Evolutionary conservation across 2,329 filamentous ascomycete species (phyloP).

Genomic region (Apiospora koreana): DNA sequence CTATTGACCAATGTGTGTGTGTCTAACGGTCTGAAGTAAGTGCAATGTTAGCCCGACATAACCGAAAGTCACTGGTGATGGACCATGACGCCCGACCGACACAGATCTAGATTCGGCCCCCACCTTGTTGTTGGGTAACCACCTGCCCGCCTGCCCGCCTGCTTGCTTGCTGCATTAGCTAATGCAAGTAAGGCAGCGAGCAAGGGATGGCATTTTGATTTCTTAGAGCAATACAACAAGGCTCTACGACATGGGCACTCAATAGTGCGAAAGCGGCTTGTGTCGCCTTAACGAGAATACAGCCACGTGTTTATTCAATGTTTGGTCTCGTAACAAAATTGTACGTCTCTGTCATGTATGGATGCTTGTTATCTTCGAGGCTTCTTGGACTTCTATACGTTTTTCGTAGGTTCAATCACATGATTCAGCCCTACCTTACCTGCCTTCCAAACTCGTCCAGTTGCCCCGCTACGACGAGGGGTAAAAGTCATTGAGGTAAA

Average conservation of each 20-base stretch:
- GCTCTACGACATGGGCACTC: too few relatives aligned
- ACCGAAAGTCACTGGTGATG: not conserved
- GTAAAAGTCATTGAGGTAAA: too few relatives aligned
- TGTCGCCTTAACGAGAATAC: too few relatives aligned
- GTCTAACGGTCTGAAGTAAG: not conserved
- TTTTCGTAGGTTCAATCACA: conserved; percentile 18
- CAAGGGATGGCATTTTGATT: not conserved
- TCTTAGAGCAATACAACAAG: too few relatives aligned
- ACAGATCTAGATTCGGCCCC: conserved; percentile 8
- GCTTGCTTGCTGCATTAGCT: not conserved
- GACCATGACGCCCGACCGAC: not conserved
- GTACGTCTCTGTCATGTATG: too few relatives aligned
- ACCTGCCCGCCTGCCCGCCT: not conserved
- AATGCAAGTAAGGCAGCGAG: conserved; percentile 12
- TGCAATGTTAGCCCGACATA: not conserved
- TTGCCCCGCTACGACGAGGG: not conserved
- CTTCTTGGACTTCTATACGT: too few relatives aligned
- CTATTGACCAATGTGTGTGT: not conserved
- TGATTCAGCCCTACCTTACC: conserved; percentile 27
- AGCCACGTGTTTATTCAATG: too few relatives aligned
- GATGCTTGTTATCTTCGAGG: too few relatives aligned
- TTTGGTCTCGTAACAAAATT: too few relatives aligned
- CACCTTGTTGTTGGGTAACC: not conserved
- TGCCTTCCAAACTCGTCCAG: not conserved
- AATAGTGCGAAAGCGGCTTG: too few relatives aligned